Conservation (phyloP, 495 filamentous ascomycete genomes). For the Haplographium delicatum region DNA sequence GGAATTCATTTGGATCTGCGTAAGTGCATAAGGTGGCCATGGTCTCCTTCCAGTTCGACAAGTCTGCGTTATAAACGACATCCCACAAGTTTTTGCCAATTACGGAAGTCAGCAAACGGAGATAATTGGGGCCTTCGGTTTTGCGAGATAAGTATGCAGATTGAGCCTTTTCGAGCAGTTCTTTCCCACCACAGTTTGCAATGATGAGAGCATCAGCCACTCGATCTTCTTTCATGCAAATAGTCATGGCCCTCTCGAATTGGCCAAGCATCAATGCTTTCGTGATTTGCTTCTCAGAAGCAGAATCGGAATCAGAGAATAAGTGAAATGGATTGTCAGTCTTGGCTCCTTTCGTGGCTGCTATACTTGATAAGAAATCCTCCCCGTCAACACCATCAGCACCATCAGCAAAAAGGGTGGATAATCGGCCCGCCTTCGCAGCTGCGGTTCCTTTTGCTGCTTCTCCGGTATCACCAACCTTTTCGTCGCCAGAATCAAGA, state of each 20-base stretch:
- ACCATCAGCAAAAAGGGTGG: conserved; percentile 74
- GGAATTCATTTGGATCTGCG: conserved; percentile 82
- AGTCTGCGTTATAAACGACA: conserved; percentile 90
- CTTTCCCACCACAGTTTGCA: conserved; percentile 91
- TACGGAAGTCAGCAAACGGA: conserved; percentile 84
- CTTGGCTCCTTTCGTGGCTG: conserved; percentile 71
- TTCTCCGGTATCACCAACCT: conserved; percentile 9
- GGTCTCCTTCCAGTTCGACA: conserved; percentile 92
- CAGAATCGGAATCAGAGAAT: conserved; percentile 50
- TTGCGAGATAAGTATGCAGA: conserved; percentile 84
- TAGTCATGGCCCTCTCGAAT: conserved; percentile 84
- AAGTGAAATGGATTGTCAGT: conserved; percentile 81
- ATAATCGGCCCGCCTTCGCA: conserved; percentile 44
- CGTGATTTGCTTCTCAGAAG: conserved; percentile 82
- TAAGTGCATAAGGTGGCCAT: conserved; percentile 95
- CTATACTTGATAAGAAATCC: conserved; percentile 71
- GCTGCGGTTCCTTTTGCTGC: conserved; percentile 30
- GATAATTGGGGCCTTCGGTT: conserved; percentile 78
- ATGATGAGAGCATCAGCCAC: conserved; percentile 98
- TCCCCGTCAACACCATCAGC: conserved; percentile 61
- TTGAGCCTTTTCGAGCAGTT: conserved; percentile 91
- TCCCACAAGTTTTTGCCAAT: conserved; percentile 98
- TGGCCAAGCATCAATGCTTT: conserved; percentile 79
- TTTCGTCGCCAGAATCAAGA: conserved; percentile 31
- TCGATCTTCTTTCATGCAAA: conserved; percentile 80